phyloP scores from a whole-genome alignment of 805 yeast genomes.

The Vanderwaltozyma verrucispora region DNA sequence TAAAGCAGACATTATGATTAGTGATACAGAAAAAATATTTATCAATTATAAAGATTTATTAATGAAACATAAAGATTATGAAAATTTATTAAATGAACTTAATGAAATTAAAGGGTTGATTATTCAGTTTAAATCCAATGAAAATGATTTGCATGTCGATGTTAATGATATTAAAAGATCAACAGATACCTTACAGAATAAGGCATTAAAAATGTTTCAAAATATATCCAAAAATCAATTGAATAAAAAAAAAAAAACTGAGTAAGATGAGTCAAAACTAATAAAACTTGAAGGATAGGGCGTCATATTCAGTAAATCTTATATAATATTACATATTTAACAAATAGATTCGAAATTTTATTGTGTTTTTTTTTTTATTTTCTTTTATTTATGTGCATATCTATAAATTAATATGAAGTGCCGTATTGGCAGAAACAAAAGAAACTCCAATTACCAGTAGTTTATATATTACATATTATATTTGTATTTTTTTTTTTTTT shows the following conservation, averaged over 20 bases:
- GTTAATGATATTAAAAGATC: conserved; percentile 49
- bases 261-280: no score
- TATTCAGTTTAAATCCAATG: conserved; percentile 42
- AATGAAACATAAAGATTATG: no score
- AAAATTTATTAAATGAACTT: conserved; percentile 37
- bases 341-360: no score
- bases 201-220: conserved; percentile 60
- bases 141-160: conserved; percentile 37
- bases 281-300: no score
- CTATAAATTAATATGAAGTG: no score
- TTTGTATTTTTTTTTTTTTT: not conserved
- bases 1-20: conserved; percentile 62
- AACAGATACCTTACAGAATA: conserved; percentile 61
- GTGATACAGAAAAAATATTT: conserved; percentile 80
- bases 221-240: conserved; percentile 11
- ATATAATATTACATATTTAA: no score
- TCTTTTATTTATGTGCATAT: no score
- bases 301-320: no score
- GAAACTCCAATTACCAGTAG: no score
- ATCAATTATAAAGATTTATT: conserved; percentile 40
- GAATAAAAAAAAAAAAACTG: not conserved
- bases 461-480: conserved; percentile 73
- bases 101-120: conserved; percentile 31
- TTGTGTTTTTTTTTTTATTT: not conserved
- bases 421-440: no score